These are phyloP conservation scores for Baudoinia panamericana DNA, from an alignment of 495 filamentous ascomycete species.

Conservation along the genomic window DNA sequence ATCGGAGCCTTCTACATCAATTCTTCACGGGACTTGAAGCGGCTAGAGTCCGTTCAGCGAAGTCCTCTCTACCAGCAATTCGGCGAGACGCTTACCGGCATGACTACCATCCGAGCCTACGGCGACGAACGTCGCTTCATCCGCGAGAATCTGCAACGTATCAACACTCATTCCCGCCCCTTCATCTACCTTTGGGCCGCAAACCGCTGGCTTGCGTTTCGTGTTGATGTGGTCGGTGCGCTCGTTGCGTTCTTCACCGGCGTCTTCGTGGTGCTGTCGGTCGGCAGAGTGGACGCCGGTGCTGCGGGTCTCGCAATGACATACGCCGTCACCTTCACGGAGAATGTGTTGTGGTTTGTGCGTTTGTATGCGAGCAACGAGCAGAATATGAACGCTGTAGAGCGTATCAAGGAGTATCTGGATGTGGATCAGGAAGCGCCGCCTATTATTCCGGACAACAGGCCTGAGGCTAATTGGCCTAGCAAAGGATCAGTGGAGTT, in stretches of 20 bases:
- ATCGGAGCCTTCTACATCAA: constrained; percentile 81
- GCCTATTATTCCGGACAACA: constrained; percentile 61
- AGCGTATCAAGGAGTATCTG: constrained; percentile 92
- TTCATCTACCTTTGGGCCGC: constrained; percentile 97
- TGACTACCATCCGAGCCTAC: constrained; percentile 97
- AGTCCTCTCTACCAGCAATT: constrained; percentile 98
- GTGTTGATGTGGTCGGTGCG: constrained; percentile 83
- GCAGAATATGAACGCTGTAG: constrained; percentile 99
- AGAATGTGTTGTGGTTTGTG: constrained; percentile 94
- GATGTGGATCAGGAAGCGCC: constrained; percentile 90
- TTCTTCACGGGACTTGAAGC: constrained; percentile 85
- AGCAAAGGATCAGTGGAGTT: constrained; percentile 78
- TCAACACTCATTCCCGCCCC: constrained; percentile 83
- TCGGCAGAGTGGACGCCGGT: constrained; percentile 80
- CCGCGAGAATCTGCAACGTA: constrained; percentile 74
- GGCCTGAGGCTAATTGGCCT: constrained; percentile 72
- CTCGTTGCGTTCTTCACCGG: constrained; percentile 90
- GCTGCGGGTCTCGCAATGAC: constrained; percentile 90
- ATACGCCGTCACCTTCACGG: constrained; percentile 96
- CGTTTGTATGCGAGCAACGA: constrained; percentile 91
- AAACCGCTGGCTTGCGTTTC: constrained; percentile 90
- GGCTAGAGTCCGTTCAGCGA: constrained; percentile 84
- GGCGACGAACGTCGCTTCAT: constrained; percentile 89
- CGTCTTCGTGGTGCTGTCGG: constrained; percentile 71
- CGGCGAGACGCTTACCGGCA: constrained; percentile 86